Conservation (phyloP, 441 rosid species). For the Erodium trifolium region DNA sequence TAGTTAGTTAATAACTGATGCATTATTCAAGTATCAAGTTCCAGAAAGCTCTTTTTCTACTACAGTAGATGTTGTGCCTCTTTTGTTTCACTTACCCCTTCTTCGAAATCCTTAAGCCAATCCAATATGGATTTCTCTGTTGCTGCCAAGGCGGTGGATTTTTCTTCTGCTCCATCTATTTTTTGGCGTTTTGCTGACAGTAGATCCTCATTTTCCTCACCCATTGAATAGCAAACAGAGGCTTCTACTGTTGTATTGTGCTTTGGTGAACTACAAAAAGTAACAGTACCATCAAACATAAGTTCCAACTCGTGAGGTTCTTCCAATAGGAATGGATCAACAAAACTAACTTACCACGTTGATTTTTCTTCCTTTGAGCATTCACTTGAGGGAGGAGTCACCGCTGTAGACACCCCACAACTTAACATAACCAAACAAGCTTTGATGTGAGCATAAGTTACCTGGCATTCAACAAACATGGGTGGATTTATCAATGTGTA, state of each 20-base stretch:
- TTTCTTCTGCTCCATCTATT: constrained; percentile 17
- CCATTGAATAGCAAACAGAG: too few relatives aligned
- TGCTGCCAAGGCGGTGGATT: constrained; percentile 19
- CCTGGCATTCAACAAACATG: constrained; percentile 22
- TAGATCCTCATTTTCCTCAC: constrained; percentile 9
- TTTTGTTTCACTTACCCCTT: constrained; percentile 34
- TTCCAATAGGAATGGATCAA: constrained; percentile 5
- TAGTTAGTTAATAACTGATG: not conserved
- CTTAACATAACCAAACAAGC: constrained; percentile 27
- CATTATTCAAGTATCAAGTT: not conserved
- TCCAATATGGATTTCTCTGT: constrained; percentile 27
- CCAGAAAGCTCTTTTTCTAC: too few relatives aligned
- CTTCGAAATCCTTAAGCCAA: constrained; percentile 27
- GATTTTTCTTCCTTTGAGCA: constrained; percentile 10
- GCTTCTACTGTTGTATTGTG: constrained; percentile 8
- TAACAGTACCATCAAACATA: not conserved
- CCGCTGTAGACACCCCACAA: constrained; percentile 24
- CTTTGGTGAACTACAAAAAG: not conserved
- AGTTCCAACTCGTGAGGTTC: constrained; percentile 10
- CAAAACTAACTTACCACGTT: not conserved
- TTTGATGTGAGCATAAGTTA: constrained; percentile 39
- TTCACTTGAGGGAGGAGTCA: constrained; percentile 10
- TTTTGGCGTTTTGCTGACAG: constrained; percentile 32
- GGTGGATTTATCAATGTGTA: not conserved
- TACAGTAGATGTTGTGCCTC: not conserved